These are phyloP conservation scores for Ganoderma sinense DNA, from an alignment of 1,284 basidiomycete genomes.

Conservation along the genomic window DNA sequence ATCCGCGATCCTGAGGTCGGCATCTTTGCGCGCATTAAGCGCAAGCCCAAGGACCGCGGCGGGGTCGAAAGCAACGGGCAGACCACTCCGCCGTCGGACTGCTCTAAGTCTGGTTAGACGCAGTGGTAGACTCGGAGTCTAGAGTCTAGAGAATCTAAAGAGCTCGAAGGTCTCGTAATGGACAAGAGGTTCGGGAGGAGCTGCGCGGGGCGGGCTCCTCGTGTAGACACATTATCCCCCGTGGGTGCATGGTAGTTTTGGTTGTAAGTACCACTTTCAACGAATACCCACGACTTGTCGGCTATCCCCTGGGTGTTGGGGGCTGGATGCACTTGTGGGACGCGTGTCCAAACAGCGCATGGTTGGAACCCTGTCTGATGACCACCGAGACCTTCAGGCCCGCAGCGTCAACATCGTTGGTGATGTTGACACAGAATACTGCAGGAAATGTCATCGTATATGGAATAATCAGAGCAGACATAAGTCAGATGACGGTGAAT, in stretches of 20 bases:
- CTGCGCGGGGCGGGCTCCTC: background rate
- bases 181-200: background rate
- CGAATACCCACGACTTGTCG: background rate
- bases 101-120: background rate
- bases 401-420: no score
- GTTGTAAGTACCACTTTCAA: background rate
- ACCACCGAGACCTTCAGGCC: no score
- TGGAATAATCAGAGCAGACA: no score
- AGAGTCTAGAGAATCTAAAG: background rate
- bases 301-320: background rate
- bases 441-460: no score
- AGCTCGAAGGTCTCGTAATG: background rate
- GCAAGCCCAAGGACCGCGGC: conserved; percentile 37
- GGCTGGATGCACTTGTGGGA: background rate
- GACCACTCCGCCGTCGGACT: conserved; percentile 10
- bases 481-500: no score
- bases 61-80: conserved; percentile 1
- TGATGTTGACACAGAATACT: no score
- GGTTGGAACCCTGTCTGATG: no score
- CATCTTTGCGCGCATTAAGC: conserved; percentile 46
- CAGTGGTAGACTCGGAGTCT: background rate
- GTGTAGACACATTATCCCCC: background rate
- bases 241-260: background rate
- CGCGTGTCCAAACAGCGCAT: no score
- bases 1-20: conserved; percentile 91